phyloP scores from a whole-genome alignment of 306 rosid species.

The Vachellia collinsii region DNA sequence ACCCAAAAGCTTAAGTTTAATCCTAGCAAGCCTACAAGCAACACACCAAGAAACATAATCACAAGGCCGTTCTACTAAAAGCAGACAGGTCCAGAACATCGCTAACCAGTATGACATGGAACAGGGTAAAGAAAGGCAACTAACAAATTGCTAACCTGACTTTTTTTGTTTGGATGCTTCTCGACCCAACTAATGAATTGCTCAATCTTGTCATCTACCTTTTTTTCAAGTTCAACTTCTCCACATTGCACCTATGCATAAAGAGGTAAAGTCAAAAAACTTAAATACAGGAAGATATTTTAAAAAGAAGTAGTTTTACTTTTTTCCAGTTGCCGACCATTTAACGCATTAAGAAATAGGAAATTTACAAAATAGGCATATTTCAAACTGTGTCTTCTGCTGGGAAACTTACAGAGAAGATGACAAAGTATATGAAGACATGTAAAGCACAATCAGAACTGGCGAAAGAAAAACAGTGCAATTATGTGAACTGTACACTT shows the following conservation, averaged over 20 bases:
- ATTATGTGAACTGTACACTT: neutral
- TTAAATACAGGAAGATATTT: neutral
- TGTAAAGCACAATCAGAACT: neutral
- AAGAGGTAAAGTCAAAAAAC: neutral
- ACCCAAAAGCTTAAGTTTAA: neutral
- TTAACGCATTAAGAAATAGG: neutral
- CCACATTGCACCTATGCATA: constrained; percentile 89
- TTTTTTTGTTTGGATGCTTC: constrained; percentile 96
- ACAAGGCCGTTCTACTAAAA: neutral
- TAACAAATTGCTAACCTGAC: constrained; percentile 67
- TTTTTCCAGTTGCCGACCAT: neutral
- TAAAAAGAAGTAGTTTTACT: neutral
- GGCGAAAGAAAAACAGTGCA: neutral
- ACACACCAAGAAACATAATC: neutral
- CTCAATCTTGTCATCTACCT: constrained; percentile 91
- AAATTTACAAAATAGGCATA: constrained; percentile 8
- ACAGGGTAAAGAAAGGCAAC: neutral
- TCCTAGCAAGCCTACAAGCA: neutral
- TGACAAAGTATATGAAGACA: neutral
- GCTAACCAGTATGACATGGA: neutral
- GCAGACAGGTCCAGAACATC: neutral
- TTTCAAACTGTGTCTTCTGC: neutral
- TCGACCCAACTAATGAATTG: constrained; percentile 95
- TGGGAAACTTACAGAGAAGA: neutral
- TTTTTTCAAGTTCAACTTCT: constrained; percentile 84